Evolutionary conservation across 2,329 filamentous ascomycete species (phyloP).

Genomic region (Ilyonectria mors-panacis): DNA sequence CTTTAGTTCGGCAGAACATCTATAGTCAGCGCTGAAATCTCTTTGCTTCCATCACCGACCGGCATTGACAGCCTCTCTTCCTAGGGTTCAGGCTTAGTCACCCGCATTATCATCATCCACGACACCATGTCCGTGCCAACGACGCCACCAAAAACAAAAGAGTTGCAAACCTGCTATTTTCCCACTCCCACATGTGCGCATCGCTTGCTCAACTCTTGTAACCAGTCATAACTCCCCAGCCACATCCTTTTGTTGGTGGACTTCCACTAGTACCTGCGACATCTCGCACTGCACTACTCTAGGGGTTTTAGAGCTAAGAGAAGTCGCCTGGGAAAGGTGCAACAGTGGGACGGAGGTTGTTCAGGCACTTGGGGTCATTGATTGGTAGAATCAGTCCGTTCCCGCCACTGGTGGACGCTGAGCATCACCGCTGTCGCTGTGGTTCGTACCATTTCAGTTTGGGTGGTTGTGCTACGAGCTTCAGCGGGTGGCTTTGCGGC

Average conservation of each 20-base stretch:
- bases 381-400: background rate
- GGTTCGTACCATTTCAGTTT: background rate
- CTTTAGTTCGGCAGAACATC: background rate
- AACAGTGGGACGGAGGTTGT: background rate
- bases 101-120: background rate
- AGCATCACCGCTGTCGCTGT: background rate
- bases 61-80: background rate
- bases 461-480: background rate
- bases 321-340: background rate
- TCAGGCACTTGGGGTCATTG: background rate
- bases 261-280: background rate
- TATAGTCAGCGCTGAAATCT: background rate
- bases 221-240: background rate
- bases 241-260: background rate
- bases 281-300: background rate
- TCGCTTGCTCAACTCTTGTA: background rate
- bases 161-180: background rate
- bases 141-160: background rate
- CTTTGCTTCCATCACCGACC: background rate
- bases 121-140: background rate
- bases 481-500: background rate
- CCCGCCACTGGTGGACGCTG: no score
- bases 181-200: background rate
- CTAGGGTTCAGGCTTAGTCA: background rate
- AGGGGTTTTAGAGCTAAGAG: background rate